Evolutionary conservation across 2,329 filamentous ascomycete genomes (phyloP).

Genomic region (Pseudofabraea citricarpa): DNA sequence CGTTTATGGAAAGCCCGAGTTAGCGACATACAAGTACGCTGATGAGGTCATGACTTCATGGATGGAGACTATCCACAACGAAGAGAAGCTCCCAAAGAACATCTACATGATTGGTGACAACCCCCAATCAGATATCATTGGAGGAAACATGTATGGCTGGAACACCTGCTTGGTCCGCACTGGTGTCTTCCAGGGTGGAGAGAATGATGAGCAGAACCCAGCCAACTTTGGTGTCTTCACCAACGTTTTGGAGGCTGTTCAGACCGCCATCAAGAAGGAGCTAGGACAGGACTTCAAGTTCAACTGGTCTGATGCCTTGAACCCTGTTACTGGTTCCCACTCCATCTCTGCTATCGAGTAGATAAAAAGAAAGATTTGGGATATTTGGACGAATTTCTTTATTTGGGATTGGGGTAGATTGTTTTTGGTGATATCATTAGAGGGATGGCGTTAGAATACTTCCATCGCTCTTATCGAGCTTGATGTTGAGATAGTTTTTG

Average conservation of each 20-base stretch:
- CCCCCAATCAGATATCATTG: conserved; percentile 68
- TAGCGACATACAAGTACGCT: conserved; percentile 74
- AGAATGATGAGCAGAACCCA: conserved; percentile 72
- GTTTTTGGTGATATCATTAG: background rate
- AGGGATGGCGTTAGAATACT: conserved; percentile 5
- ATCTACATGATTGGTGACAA: conserved; percentile 77
- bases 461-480: conserved; percentile 2
- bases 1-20: conserved; percentile 70
- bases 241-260: conserved; percentile 68
- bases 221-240: conserved; percentile 72
- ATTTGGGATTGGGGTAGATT: background rate
- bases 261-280: conserved; percentile 63
- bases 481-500: background rate
- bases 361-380: conserved; percentile 1
- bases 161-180: conserved; percentile 76
- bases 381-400: conserved; percentile 5
- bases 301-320: conserved; percentile 66
- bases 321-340: conserved; percentile 56
- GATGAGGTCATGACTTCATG: conserved; percentile 67
- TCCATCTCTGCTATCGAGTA: conserved; percentile 52
- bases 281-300: conserved; percentile 71
- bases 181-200: conserved; percentile 72
- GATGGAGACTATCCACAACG: conserved; percentile 73
- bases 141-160: conserved; percentile 78
- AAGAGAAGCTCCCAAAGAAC: conserved; percentile 63